phyloP scores from a whole-genome alignment of 2,329 filamentous ascomycete species.

The Arthrocladium fulminans region DNA sequence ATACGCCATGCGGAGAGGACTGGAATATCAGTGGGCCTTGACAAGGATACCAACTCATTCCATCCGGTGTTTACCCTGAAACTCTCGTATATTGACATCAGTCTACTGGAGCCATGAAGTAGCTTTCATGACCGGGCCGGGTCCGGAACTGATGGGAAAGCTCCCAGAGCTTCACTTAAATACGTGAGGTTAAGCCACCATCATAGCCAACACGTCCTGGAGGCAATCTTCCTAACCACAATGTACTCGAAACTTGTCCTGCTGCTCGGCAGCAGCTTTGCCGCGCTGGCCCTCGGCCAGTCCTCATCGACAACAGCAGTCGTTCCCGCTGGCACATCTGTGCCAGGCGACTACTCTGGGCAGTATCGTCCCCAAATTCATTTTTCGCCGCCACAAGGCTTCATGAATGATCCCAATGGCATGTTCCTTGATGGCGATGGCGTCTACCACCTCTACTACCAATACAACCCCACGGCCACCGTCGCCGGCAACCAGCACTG shows the following conservation, averaged over 20 bases:
- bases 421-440: slow-evolving; percentile 51
- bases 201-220: neutral
- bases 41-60: no score
- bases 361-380: slow-evolving; percentile 26
- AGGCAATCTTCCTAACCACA: neutral
- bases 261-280: slow-evolving; percentile 3
- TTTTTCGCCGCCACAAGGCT: slow-evolving; percentile 26
- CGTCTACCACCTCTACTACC: slow-evolving; percentile 57
- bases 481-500: slow-evolving; percentile 55
- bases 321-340: neutral
- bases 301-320: slow-evolving; percentile 1
- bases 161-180: neutral
- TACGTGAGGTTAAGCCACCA: neutral
- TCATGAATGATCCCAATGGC: slow-evolving; percentile 55
- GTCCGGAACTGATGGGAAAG: no score
- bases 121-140: no score
- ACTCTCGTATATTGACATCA: no score
- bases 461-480: slow-evolving; percentile 46
- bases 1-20: no score
- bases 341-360: slow-evolving; percentile 1
- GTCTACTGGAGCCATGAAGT: no score
- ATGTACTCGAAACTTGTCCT: slow-evolving; percentile 2
- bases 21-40: no score
- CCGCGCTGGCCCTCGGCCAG: neutral
- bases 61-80: no score